Conservation (phyloP, 2,329 filamentous ascomycete genomes). For the Venturia asperata region DNA sequence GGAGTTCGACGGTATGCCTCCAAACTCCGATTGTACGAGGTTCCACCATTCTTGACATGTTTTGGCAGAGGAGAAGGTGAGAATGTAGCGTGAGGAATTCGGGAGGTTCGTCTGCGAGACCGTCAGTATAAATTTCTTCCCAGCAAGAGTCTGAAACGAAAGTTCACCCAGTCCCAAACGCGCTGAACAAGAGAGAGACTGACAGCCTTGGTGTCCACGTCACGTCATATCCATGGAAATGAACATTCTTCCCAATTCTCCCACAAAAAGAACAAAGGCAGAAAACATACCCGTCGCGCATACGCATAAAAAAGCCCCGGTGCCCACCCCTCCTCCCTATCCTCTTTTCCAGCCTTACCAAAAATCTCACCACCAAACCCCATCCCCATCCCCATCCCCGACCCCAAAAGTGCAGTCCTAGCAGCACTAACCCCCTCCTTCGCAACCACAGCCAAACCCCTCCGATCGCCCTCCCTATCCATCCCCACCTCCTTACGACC, state of each 20-base stretch:
- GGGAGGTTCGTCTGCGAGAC: constrained; percentile 1
- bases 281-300: constrained; percentile 11
- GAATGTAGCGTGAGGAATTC: constrained; percentile 15
- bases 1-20: constrained; percentile 4
- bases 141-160: too few relatives aligned
- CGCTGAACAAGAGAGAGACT: too few relatives aligned
- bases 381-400: not conserved
- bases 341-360: not conserved
- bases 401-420: not conserved
- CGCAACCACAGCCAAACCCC: not conserved
- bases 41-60: constrained; percentile 15
- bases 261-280: not conserved
- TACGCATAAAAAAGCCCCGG: constrained; percentile 17
- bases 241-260: not conserved
- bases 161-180: too few relatives aligned
- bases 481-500: not conserved
- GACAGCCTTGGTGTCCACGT: too few relatives aligned
- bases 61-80: constrained; percentile 16
- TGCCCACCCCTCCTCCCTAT: constrained; percentile 11
- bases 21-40: constrained; percentile 7
- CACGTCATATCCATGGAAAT: too few relatives aligned
- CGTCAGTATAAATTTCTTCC: not conserved
- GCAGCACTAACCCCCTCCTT: constrained; percentile 3
- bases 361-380: too few relatives aligned
- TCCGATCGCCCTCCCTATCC: not conserved